Evolutionary conservation across 73 alveolate species (phyloP), one percentile per base, ranked within the genome.

Genomic region (Stentor roeselii): DNA sequence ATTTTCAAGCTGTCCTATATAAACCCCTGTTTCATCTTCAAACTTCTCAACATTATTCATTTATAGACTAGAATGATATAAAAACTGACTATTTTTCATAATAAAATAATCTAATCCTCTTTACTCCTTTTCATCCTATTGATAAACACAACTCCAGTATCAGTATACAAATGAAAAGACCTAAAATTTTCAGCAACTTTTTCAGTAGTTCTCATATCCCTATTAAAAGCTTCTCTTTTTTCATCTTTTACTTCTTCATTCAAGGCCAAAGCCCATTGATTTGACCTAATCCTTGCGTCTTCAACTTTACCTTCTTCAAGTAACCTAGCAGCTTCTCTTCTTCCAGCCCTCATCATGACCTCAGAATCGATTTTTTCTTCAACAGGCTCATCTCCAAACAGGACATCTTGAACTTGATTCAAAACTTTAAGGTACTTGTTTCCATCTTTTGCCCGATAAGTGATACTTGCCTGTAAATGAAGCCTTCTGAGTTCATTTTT

Each of bases 391-490:
- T 84, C 82, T 77, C 95, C 92, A 42, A 78, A 82, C 0, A 96
- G 86, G 0, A 91, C 88, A 75, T 88, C 86, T 31, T 59, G 59
- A 4, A 78, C 61, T 75, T 90, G 80, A 0, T 97, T 95, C n/a
- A 94, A 78, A 39, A 91, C 95, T 88, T 96, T 94, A 60, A 95
- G 83, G 82, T 93, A 90, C 85, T 94, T 94, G 36, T 89, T 91
- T 15, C 98, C 98, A 76, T 88, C 77, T 3, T 88, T 83, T 74
- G 89, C 87, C 21, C 91, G 67, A 77, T 91, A 95, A 35, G 60
- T 67, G n/a, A 96, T 90, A 60, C 59, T 50, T 21, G 85, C 39
- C 78, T 97, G 93, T 87, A 97, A 97, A 50, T 96, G 97, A 75
- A 97, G 78, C 37, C 89, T 42, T 80, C 93, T 80, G 15, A 94